Percentiles rank a stretch among this genome's conserved stretches.
Evolutionary conservation across 345 rosid genomes (phyloP).

Genomic region (Eucalyptus sideroxylon): DNA sequence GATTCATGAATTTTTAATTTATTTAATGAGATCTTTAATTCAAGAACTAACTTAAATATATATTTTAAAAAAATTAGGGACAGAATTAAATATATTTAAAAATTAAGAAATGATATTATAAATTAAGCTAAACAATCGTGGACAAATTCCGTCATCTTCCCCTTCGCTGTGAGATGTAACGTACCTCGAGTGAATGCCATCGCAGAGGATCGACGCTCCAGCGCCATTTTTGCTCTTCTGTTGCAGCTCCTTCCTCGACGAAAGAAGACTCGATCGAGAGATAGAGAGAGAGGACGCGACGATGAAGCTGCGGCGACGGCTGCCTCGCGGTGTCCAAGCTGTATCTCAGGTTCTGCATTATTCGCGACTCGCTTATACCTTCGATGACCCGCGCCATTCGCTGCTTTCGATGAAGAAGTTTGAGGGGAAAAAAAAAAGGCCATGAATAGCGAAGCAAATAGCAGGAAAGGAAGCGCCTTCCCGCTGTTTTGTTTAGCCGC

Average conservation of each 20-base stretch:
- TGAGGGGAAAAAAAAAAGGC: not conserved
- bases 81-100: no score
- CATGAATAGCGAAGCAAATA: not conserved
- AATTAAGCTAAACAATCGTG: no score
- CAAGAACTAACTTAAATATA: no score
- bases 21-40: no score
- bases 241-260: not conserved
- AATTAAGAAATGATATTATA: no score
- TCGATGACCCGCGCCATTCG: not conserved
- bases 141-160: no score
- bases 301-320: not conserved
- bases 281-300: not conserved
- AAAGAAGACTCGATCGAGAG: not conserved
- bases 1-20: no score
- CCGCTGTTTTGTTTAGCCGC: not conserved
- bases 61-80: no score
- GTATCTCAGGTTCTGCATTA: not conserved
- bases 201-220: not conserved
- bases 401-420: not conserved
- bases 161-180: not conserved
- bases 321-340: not conserved
- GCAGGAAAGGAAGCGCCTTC: not conserved
- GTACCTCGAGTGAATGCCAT: not conserved
- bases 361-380: not conserved
- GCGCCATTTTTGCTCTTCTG: not conserved